Conservation (phyloP, 176 grass and related monocot species). For the Raddia distichophylla region DNA sequence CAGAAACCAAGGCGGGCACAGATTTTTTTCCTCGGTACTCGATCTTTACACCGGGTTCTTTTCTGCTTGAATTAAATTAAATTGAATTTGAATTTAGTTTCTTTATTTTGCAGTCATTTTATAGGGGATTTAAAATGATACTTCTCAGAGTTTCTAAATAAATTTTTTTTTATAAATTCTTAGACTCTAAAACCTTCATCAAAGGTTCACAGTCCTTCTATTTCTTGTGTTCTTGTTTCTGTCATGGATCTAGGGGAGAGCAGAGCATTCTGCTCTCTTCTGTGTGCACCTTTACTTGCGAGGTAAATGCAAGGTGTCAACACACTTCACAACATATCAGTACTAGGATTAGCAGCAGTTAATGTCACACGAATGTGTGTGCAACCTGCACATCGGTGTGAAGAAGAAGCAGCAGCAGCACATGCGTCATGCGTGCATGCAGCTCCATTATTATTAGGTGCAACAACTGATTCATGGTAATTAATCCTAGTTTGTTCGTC, state of each 20-base stretch:
- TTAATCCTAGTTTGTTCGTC: constrained; percentile 1
- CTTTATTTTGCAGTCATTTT: too few relatives aligned
- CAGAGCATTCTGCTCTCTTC: too few relatives aligned
- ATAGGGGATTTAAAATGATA: too few relatives aligned
- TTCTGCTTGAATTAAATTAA: too few relatives aligned
- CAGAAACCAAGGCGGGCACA: constrained; percentile 14
- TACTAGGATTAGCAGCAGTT: neutral
- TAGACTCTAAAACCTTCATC: too few relatives aligned
- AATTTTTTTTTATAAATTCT: too few relatives aligned
- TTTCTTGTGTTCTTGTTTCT: neutral
- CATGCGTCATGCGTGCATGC: neutral
- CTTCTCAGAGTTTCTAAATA: too few relatives aligned
- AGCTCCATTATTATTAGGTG: neutral
- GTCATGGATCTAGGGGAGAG: neutral
- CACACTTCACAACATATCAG: neutral
- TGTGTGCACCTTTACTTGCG: neutral
- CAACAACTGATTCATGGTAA: neutral
- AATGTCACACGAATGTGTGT: neutral
- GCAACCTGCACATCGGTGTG: neutral
- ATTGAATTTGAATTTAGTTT: too few relatives aligned
- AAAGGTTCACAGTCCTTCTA: too few relatives aligned
- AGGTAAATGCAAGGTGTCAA: too few relatives aligned
- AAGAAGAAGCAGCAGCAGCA: neutral
- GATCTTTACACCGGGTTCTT: neutral
- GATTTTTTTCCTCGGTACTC: neutral